A percentile compares a stretch with the other conserved stretches of the same genome.
These are phyloP conservation scores for Talaromyces trachyspermus DNA, from an alignment of 495 filamentous ascomycete species.

Conservation along the genomic window DNA sequence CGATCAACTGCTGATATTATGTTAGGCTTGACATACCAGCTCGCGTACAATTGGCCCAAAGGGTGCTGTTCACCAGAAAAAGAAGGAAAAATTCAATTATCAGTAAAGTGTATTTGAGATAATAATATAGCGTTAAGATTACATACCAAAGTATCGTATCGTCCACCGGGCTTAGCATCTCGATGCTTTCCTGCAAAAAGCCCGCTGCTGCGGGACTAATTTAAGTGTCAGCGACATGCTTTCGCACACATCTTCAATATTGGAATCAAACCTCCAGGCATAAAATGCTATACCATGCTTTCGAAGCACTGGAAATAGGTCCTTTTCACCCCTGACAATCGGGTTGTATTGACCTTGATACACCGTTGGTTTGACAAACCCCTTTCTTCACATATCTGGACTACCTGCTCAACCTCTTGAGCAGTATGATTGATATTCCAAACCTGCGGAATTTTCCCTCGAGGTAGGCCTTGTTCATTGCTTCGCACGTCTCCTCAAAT, in stretches of 20 bases:
- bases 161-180: neutral
- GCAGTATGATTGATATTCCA: constrained; percentile 41
- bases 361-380: constrained; percentile 35
- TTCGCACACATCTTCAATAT: constrained; percentile 24
- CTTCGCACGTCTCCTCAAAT: constrained; percentile 33
- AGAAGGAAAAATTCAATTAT: neutral
- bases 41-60: constrained; percentile 13
- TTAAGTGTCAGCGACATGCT: constrained; percentile 11
- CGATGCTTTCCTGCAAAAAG: constrained; percentile 3
- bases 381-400: constrained; percentile 33
- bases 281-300: constrained; percentile 38
- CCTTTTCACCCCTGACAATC: constrained; percentile 32
- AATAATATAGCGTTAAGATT: neutral
- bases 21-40: constrained; percentile 11
- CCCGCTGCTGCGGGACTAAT: neutral
- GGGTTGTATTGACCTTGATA: constrained; percentile 46
- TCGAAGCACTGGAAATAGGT: constrained; percentile 37
- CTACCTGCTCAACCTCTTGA: constrained; percentile 35
- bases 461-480: constrained; percentile 29
- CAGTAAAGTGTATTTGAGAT: neutral
- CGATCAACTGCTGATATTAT: constrained; percentile 11
- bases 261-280: constrained; percentile 32
- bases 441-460: constrained; percentile 33
- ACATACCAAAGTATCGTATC: constrained; percentile 5
- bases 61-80: constrained; percentile 9